Conservation (phyloP, 2,329 filamentous ascomycete genomes). For the Penicillium sp. region DNA sequence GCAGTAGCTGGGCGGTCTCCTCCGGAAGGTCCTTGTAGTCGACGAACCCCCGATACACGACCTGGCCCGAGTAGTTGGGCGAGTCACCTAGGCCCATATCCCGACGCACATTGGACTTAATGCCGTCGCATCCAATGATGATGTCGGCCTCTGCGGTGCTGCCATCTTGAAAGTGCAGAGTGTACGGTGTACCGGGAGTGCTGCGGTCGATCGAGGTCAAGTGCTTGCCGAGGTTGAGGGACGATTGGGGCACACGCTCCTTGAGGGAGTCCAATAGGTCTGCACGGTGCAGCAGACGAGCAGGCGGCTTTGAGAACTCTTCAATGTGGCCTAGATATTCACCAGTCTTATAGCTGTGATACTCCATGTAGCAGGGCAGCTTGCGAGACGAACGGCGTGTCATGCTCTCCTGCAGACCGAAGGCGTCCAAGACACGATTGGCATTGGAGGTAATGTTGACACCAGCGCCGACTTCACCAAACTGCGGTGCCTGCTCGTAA, state of each 20-base stretch:
- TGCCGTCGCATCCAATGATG: slow-evolving; percentile 50
- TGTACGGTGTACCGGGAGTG: slow-evolving; percentile 26
- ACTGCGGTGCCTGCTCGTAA: slow-evolving; percentile 39
- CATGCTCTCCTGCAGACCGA: slow-evolving; percentile 32
- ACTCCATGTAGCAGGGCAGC: slow-evolving; percentile 31
- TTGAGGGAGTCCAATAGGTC: slow-evolving; percentile 39
- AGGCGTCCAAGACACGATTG: slow-evolving; percentile 31
- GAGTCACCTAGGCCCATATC: slow-evolving; percentile 28
- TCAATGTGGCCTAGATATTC: slow-evolving; percentile 31
- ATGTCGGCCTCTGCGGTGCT: slow-evolving; percentile 41
- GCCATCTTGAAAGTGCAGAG: slow-evolving; percentile 46
- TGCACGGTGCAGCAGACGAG: slow-evolving; percentile 31
- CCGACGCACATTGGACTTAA: slow-evolving; percentile 48
- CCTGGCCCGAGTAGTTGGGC: slow-evolving; percentile 37
- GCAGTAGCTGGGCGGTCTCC: slow-evolving; percentile 30
- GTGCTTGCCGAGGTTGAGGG: slow-evolving; percentile 28
- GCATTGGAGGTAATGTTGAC: slow-evolving; percentile 41
- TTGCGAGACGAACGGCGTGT: slow-evolving; percentile 35
- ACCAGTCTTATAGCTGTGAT: slow-evolving; percentile 27
- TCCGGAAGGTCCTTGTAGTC: slow-evolving; percentile 32
- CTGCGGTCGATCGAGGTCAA: slow-evolving; percentile 22
- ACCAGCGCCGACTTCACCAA: slow-evolving; percentile 39
- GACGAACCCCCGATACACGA: slow-evolving; percentile 40
- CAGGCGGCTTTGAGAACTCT: slow-evolving; percentile 26
- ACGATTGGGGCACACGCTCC: slow-evolving; percentile 27